Evolutionary conservation across 306 rosid species (phyloP).

Genomic region (Dicorynia guianensis): DNA sequence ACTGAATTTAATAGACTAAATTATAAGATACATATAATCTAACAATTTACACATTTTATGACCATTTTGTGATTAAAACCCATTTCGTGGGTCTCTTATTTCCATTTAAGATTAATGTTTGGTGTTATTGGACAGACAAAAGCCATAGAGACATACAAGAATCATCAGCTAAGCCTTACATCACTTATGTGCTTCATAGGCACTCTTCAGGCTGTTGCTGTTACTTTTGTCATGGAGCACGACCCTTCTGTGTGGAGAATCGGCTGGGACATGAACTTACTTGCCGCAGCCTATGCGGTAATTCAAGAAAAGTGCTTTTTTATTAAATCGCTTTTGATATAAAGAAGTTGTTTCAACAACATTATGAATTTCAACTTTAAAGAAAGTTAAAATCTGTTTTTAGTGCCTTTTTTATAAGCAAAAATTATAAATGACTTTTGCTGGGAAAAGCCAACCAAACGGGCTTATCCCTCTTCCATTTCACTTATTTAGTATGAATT

Average conservation of each 20-base stretch:
- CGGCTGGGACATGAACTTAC: slow-evolving; percentile 92
- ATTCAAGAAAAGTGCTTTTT: neutral
- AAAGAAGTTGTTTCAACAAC: too few relatives aligned
- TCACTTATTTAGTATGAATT: neutral
- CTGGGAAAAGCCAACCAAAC: too few relatives aligned
- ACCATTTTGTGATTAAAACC: too few relatives aligned
- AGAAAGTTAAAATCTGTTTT: too few relatives aligned
- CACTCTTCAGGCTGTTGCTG: slow-evolving; percentile 86
- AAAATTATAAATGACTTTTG: too few relatives aligned
- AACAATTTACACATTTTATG: too few relatives aligned
- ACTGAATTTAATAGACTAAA: too few relatives aligned
- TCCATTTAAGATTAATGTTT: neutral
- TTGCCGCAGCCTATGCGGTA: slow-evolving; percentile 98
- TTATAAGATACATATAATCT: too few relatives aligned
- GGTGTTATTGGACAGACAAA: slow-evolving; percentile 56
- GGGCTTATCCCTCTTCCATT: neutral
- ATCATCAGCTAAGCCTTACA: slow-evolving; percentile 83
- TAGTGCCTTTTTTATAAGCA: too few relatives aligned
- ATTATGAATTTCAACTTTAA: too few relatives aligned
- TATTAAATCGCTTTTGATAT: too few relatives aligned
- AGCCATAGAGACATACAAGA: slow-evolving; percentile 78
- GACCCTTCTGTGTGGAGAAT: slow-evolving; percentile 78
- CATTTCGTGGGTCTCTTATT: too few relatives aligned
- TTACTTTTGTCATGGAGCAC: slow-evolving; percentile 81
- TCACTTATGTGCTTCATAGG: slow-evolving; percentile 79